Conservation (phyloP, 257 asterid species). For the Rauvolfia tetraphylla region DNA sequence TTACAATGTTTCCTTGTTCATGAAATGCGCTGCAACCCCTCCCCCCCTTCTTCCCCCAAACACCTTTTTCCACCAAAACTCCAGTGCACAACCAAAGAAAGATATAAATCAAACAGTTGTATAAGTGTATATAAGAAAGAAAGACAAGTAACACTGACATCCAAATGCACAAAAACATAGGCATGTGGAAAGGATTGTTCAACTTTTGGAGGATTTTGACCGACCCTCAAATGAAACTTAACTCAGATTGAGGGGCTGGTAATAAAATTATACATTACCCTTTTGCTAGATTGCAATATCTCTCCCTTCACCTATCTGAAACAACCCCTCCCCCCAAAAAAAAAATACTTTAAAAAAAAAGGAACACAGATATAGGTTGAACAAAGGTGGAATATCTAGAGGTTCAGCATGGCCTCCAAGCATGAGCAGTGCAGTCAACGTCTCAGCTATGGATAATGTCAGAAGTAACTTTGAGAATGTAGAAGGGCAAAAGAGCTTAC, state of each 20-base stretch:
- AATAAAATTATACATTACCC: neutral
- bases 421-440: neutral
- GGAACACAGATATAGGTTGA: neutral
- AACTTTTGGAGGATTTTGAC: neutral
- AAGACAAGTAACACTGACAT: no score
- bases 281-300: neutral
- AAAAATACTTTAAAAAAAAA: no score
- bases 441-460: neutral
- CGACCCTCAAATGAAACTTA: neutral
- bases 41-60: no score
- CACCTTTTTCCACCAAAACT: no score
- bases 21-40: no score
- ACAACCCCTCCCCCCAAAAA: no score
- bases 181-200: neutral
- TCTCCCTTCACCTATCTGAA: no score
- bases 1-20: no score
- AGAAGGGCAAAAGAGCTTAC: constrained; percentile 32
- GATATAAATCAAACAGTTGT: no score
- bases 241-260: neutral
- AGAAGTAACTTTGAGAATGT: neutral
- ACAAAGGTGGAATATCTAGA: neutral
- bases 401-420: neutral
- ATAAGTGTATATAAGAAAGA: no score
- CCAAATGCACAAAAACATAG: no score
- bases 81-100: no score